phyloP scores from a whole-genome alignment of 352 stramenopile genomes.

The Ophiocytium majus region DNA sequence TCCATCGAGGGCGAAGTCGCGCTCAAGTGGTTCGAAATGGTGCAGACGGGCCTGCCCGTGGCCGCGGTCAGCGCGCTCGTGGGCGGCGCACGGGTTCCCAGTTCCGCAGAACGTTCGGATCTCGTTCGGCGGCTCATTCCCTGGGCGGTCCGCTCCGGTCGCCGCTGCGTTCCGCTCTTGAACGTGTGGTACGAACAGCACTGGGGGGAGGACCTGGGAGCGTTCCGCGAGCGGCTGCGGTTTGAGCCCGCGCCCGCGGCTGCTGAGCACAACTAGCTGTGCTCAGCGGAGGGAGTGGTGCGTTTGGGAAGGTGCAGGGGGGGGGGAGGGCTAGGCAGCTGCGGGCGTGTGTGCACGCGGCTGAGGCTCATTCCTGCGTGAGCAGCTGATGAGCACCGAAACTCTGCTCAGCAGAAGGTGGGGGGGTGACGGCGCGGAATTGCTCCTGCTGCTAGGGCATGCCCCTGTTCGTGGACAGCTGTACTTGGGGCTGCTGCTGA shows the following conservation, averaged over 20 bases:
- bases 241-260: slow-evolving; percentile 61
- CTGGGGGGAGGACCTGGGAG: slow-evolving; percentile 81
- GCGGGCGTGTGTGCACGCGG: too few species aligned
- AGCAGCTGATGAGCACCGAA: too few species aligned
- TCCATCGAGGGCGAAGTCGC: slow-evolving; percentile 90
- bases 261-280: too few species aligned
- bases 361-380: too few species aligned
- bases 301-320: too few species aligned
- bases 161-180: slow-evolving; percentile 74
- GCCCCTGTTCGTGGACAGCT: too few species aligned
- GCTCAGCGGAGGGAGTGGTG: too few species aligned
- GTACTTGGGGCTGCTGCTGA: too few species aligned
- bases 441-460: too few species aligned
- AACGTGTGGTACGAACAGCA: slow-evolving; percentile 93
- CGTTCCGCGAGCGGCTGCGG: slow-evolving; percentile 70
- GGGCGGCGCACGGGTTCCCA: slow-evolving; percentile 60
- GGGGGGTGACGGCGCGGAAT: too few species aligned
- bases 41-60: slow-evolving; percentile 89
- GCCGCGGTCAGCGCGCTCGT: slow-evolving; percentile 84
- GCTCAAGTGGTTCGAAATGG: slow-evolving; percentile 95
- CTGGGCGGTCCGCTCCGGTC: slow-evolving; percentile 78
- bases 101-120: slow-evolving; percentile 60
- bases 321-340: too few species aligned
- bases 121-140: slow-evolving; percentile 83
- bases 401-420: too few species aligned